Conservation (phyloP, 495 filamentous ascomycete species). For the Aspergillus sparsus region DNA sequence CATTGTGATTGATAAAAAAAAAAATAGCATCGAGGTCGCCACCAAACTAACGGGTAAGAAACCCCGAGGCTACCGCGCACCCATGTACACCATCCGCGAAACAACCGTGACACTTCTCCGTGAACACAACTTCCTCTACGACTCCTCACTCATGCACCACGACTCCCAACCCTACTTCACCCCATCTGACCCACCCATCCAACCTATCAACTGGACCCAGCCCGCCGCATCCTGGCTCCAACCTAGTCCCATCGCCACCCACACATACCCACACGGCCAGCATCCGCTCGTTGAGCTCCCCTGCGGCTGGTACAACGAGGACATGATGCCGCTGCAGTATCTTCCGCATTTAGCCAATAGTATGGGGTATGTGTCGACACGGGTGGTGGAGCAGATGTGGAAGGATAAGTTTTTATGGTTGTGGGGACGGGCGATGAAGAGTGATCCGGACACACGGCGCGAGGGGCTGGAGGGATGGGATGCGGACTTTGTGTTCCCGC, state of each 20-base stretch:
- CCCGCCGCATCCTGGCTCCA: conserved; percentile 67
- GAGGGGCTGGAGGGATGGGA: conserved; percentile 23
- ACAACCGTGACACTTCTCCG: conserved; percentile 67
- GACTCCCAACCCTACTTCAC: conserved; percentile 66
- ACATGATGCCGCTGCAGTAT: conserved; percentile 61
- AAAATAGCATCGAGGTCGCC: conserved; percentile 68
- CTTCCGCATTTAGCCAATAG: conserved; percentile 59
- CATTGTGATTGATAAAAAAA: too few species aligned
- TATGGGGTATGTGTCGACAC: conserved; percentile 60
- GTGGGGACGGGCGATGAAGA: conserved; percentile 35
- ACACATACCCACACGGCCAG: conserved; percentile 47
- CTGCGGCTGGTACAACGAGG: conserved; percentile 68
- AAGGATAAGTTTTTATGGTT: conserved; percentile 68
- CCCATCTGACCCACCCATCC: conserved; percentile 60
- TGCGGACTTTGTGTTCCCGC: conserved; percentile 68
- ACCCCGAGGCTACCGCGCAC: conserved; percentile 64
- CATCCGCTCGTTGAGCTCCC: conserved; percentile 66
- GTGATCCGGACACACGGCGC: too few species aligned
- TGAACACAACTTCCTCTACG: conserved; percentile 69
- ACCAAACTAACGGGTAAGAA: conserved; percentile 75
- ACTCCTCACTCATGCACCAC: conserved; percentile 66
- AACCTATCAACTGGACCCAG: conserved; percentile 59
- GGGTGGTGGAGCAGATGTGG: conserved; percentile 59
- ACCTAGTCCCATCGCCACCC: conserved; percentile 29
- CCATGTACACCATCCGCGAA: conserved; percentile 47